Evolutionary conservation across 495 filamentous ascomycete species (phyloP), one percentile per base, ranked within the genome.

Genomic region (Margaritispora aquatica): DNA sequence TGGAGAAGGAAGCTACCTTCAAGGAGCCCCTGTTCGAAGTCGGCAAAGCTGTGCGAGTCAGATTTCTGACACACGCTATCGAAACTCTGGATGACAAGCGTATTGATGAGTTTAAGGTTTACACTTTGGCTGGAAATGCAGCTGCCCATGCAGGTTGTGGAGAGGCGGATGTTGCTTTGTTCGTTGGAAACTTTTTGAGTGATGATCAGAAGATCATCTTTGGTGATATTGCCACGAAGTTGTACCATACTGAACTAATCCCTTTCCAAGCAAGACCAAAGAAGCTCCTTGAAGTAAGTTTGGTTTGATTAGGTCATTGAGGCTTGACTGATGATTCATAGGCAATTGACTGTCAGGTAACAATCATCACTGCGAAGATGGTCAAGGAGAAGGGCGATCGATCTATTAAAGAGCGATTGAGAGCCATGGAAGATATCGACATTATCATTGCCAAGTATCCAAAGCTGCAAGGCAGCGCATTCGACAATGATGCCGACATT

Each of bases 21-120:
- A 31, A 48, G 15, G 41, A 57, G 23, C 27, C 27, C 11, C 24
- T 54, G n/a, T 54, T 36, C 27, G 38, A 57, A 48, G 17, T 61
- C 41, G 41, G 44, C 15, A 20, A 51, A 13, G 58, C 23, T n/a
- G 38, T 54, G 26, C 54, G 55, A 2, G 17, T 56, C 27, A 55
- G 60, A n/a, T 62, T 54, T 34, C n/a, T 62, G 26, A 49, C 57
- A 27, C 54, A 54, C 29, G 60, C 54, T 24, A 19, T 38, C 24
- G 48, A 48, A 7, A 23, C 49, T 24, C 41, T 46, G 10, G 20
- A 46, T 26, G 26, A 20, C 10, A 13, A 15, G 22, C 13, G 23
- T 36, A 17, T 21, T 1, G 1, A 36, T 21, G 15, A 36, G 13
- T 26, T 55, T 24, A 2, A 34, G 13, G 13, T 5, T 1, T 23